Conservation (phyloP, 2,329 filamentous ascomycete genomes). For the Aspergillus ochraceus region DNA sequence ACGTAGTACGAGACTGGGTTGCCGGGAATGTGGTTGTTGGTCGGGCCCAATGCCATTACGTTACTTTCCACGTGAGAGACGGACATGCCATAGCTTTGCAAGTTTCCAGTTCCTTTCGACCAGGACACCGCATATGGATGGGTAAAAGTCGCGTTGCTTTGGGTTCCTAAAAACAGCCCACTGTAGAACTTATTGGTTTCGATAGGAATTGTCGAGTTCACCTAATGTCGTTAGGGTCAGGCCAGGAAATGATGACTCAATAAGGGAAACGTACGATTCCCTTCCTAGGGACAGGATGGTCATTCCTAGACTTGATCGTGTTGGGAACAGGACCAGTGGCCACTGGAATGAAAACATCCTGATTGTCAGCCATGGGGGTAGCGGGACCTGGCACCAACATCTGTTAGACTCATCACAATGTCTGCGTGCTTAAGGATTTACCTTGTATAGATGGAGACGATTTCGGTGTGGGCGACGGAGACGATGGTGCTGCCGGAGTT, state of each 20-base stretch:
- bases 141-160: conserved; percentile 68
- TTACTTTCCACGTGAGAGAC: conserved; percentile 70
- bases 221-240: conserved; percentile 23
- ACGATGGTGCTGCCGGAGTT: not conserved
- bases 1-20: conserved; percentile 69
- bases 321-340: conserved; percentile 38
- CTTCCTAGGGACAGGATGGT: conserved; percentile 44
- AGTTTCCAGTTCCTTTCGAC: conserved; percentile 62
- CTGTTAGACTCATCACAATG: conserved; percentile 4
- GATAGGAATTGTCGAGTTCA: conserved; percentile 35
- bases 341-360: conserved; percentile 46
- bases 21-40: conserved; percentile 53
- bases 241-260: not conserved
- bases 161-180: conserved; percentile 75
- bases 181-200: conserved; percentile 65
- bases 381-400: conserved; percentile 1
- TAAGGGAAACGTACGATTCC: conserved; percentile 36
- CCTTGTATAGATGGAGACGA: not conserved
- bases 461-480: not conserved
- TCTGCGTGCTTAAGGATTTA: not conserved
- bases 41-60: conserved; percentile 66
- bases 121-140: conserved; percentile 73
- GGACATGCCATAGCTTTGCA: conserved; percentile 73
- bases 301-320: conserved; percentile 39
- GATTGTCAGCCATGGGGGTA: conserved; percentile 29